These are phyloP conservation scores for Xylariales sp. DNA, from an alignment of 2,329 filamentous ascomycete species.

Conservation along the genomic window DNA sequence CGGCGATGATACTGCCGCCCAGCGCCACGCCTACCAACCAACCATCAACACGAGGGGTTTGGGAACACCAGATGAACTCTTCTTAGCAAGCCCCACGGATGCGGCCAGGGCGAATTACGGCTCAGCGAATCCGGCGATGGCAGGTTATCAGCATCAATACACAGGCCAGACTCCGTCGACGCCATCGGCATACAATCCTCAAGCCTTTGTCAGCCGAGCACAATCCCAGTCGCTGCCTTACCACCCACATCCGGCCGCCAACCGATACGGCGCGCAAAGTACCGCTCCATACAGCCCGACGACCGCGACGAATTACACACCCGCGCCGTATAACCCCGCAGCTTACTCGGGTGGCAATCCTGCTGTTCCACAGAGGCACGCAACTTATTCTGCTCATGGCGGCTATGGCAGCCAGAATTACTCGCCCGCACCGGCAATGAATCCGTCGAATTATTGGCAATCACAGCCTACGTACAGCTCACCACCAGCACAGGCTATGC, in stretches of 20 bases:
- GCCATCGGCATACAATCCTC: constrained; percentile 64
- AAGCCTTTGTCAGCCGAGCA: constrained; percentile 51
- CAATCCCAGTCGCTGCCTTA: constrained; percentile 50
- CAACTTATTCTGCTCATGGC: constrained; percentile 44
- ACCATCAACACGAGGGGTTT: constrained; percentile 27
- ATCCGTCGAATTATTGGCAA: constrained; percentile 24
- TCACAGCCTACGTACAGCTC: constrained; percentile 20
- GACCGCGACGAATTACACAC: constrained; percentile 37
- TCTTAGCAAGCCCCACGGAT: constrained; percentile 48
- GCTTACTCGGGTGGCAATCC: constrained; percentile 46
- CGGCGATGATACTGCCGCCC: constrained; percentile 57
- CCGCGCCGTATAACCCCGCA: constrained; percentile 54
- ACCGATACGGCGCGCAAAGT: constrained; percentile 8
- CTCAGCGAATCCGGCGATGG: constrained; percentile 40
- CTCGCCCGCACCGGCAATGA: constrained; percentile 19
- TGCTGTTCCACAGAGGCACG: constrained; percentile 41
- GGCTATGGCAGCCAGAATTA: constrained; percentile 39
- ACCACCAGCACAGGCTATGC: constrained; percentile 19
- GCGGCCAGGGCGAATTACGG: constrained; percentile 32
- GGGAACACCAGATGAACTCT: constrained; percentile 55
- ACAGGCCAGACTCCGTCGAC: constrained; percentile 41
- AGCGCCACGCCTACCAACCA: constrained; percentile 24
- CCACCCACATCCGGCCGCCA: constrained; percentile 36
- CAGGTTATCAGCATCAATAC: constrained; percentile 49
- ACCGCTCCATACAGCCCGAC: constrained; percentile 29